A percentile compares a stretch with the other conserved stretches of the same genome.
Evolutionary conservation across 331 rosid genomes (phyloP).

Genomic region (Acacia pycnantha): DNA sequence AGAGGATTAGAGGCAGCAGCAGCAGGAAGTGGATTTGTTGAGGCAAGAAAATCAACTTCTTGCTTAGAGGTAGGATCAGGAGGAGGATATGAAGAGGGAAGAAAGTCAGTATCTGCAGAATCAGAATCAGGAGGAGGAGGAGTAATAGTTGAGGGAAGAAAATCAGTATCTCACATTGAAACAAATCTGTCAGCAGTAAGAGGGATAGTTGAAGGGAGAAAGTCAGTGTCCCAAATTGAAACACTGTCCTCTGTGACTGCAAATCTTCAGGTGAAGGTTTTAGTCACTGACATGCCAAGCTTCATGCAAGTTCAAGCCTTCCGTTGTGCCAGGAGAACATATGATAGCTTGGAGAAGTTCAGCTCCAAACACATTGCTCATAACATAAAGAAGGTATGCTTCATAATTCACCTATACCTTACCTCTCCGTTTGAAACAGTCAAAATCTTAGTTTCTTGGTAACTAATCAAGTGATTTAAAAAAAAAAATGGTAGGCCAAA

Average conservation of each 20-base stretch:
- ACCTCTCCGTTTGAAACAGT: neutral
- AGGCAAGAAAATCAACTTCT: conserved; percentile 48
- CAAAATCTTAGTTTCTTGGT: neutral
- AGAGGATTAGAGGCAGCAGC: conserved; percentile 5
- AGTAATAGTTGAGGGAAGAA: conserved; percentile 40
- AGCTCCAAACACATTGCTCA: conserved; percentile 78
- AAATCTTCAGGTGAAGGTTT: conserved; percentile 76
- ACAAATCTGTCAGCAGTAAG: conserved; percentile 3
- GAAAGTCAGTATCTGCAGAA: conserved; percentile 38
- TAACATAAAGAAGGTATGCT: conserved; percentile 82
- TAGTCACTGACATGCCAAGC: conserved; percentile 88
- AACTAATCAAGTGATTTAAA: neutral
- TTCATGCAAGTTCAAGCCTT: conserved; percentile 95
- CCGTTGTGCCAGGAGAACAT: conserved; percentile 73
- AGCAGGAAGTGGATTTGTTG: conserved; percentile 24
- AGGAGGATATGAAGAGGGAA: conserved; percentile 39
- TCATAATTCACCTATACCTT: neutral
- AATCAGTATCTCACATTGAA: conserved; percentile 43
- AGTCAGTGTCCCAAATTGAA: conserved; percentile 84
- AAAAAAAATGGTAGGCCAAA: neutral
- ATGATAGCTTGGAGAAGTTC: conserved; percentile 78
- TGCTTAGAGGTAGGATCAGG: conserved; percentile 31
- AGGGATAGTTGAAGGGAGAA: conserved; percentile 52
- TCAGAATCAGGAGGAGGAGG: conserved; percentile 27
- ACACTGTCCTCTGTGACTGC: conserved; percentile 61